phyloP scores from a whole-genome alignment of 2,329 filamentous ascomycete species.

The Talaromyces atroroseus region DNA sequence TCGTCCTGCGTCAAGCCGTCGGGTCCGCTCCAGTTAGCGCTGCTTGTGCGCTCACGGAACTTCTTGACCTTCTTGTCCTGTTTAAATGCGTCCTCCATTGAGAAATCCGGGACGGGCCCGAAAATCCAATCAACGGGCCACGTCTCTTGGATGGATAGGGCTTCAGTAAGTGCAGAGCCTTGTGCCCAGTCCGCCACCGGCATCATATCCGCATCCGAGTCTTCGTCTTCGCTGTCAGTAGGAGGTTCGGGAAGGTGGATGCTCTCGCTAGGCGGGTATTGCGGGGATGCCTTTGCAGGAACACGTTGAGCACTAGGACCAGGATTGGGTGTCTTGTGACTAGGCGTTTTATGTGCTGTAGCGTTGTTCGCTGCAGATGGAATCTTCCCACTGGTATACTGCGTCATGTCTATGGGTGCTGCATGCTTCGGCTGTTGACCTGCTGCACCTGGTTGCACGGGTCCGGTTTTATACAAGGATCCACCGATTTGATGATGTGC shows the following conservation, averaged over 20 bases:
- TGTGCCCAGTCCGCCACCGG: slow-evolving; percentile 79
- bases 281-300: slow-evolving; percentile 63
- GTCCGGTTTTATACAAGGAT: slow-evolving; percentile 30
- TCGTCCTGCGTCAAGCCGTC: slow-evolving; percentile 86
- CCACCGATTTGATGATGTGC: slow-evolving; percentile 25
- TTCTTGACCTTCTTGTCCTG: slow-evolving; percentile 83
- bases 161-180: slow-evolving; percentile 70
- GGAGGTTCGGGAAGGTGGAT: slow-evolving; percentile 94
- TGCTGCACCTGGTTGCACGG: slow-evolving; percentile 32
- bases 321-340: slow-evolving; percentile 28
- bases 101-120: slow-evolving; percentile 80
- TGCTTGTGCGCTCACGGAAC: slow-evolving; percentile 85
- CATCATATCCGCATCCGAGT: slow-evolving; percentile 58
- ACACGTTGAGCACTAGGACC: slow-evolving; percentile 39
- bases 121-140: slow-evolving; percentile 76
- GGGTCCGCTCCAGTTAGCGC: slow-evolving; percentile 82
- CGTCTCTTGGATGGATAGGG: slow-evolving; percentile 75
- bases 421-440: slow-evolving; percentile 57
- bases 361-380: slow-evolving; percentile 71
- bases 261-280: slow-evolving; percentile 80
- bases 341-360: slow-evolving; percentile 62
- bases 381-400: slow-evolving; percentile 81
- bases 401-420: slow-evolving; percentile 70
- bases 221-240: slow-evolving; percentile 87
- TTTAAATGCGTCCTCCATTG: slow-evolving; percentile 94